Evolutionary conservation across 2,329 filamentous ascomycete species (phyloP).

Genomic region (Sclerotiophoma versabilis): DNA sequence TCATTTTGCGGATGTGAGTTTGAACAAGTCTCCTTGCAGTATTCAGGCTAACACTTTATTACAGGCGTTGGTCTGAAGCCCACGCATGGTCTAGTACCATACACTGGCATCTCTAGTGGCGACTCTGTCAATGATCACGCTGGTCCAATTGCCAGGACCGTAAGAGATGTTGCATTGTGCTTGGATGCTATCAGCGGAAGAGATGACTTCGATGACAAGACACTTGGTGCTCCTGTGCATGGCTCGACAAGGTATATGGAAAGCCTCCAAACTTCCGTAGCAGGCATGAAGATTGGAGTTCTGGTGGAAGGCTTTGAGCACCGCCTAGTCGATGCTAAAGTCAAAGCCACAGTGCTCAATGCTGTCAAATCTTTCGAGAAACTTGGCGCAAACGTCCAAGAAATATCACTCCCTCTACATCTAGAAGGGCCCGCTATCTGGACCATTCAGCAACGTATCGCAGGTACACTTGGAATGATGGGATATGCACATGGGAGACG

Average conservation of each 20-base stretch:
- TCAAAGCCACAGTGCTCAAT: slow-evolving; percentile 54
- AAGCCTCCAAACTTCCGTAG: slow-evolving; percentile 22
- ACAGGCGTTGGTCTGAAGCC: slow-evolving; percentile 48
- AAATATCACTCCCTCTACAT: slow-evolving; percentile 38
- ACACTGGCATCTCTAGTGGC: slow-evolving; percentile 54
- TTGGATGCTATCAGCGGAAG: slow-evolving; percentile 41
- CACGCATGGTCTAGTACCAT: slow-evolving; percentile 59
- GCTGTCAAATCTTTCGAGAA: slow-evolving; percentile 32
- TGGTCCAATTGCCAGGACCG: slow-evolving; percentile 40
- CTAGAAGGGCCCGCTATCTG: slow-evolving; percentile 50
- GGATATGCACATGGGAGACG: slow-evolving; percentile 54
- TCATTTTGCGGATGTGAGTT: slow-evolving; percentile 45
- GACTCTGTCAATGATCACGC: slow-evolving; percentile 55
- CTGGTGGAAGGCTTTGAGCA: slow-evolving; percentile 37
- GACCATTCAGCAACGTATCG: slow-evolving; percentile 43
- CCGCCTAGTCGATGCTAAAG: slow-evolving; percentile 46
- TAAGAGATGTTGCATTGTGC: slow-evolving; percentile 33
- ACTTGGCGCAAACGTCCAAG: slow-evolving; percentile 57
- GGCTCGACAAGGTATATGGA: slow-evolving; percentile 32
- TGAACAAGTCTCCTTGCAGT: not conserved
- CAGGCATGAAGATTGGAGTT: slow-evolving; percentile 36
- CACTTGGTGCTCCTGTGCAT: slow-evolving; percentile 34
- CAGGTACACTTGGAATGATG: slow-evolving; percentile 12
- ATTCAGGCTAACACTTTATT: not conserved
- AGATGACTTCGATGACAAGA: slow-evolving; percentile 42